Base-by-base conservation (phyloP, 2,329 filamentous ascomycete genomes). In the Arthroderma uncinatum region DNA sequence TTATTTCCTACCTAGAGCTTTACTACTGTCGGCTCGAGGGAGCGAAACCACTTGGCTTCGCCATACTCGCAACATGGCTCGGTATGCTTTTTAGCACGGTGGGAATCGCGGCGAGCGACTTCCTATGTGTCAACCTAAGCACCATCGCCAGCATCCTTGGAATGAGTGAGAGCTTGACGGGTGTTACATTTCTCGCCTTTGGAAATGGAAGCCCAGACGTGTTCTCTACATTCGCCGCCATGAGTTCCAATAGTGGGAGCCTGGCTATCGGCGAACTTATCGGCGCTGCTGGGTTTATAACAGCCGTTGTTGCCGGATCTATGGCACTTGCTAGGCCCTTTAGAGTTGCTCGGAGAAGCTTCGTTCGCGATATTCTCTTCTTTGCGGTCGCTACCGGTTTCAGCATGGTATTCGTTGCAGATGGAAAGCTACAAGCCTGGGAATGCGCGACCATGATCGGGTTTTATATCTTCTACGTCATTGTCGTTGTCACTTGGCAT, bases 301-400 rank as follows among this genome's bases (percentile, higher is more conserved):
- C 91, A 1, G 87, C 91, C 1, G 92, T 98, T 16, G 93, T 98
- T 34, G 90, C 92, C 4, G 93, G 93, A 14, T 95, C 90, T 57
- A 98, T 98, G 93, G 93, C 92, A 12, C 74, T 98, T 57, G 91
- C 96, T n/a, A 82, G 89, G 62, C 93, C 95, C 56, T 98, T 98
- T 71, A 86, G 85, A 63, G 93, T 98, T 55, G 87, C 89, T 55
- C 85, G 84, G 65, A 88, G 86, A 70, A 93, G 89, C 36, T 98
- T 97, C 68, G 81, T 96, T 21, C 82, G 93, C 62, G 93, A 98
- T 67, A 86, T 97, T 9, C 81, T 83, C 58, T 98, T 96, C 75
- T 98, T 98, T 70, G 86, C 94, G 57, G 78, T 89, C 10, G 88
- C 93, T 0, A 86, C 93, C 14, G 79, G 80, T 59, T 96, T 97